Evolutionary conservation across 768 basidiomycete species (phyloP).

Genomic region (Termitomyces sp.): DNA sequence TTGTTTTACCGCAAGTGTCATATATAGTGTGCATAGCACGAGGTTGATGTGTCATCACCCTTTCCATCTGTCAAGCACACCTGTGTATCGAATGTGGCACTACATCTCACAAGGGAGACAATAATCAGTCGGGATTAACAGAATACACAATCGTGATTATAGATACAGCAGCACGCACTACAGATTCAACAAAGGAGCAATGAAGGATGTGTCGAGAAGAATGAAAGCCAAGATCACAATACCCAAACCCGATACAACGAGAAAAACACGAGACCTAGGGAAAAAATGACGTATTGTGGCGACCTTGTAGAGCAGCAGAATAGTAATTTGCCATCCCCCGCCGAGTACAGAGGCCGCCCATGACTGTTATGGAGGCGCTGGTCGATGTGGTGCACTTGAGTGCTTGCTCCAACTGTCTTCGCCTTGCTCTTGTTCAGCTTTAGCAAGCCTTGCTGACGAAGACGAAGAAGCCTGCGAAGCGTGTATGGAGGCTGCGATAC

Average conservation of each 20-base stretch:
- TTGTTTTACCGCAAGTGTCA: no score
- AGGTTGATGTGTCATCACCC: background rate
- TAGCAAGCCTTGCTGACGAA: background rate
- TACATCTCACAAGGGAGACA: background rate
- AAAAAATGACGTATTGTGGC: background rate
- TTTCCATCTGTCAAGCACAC: background rate
- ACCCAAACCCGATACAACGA: conserved; percentile 4
- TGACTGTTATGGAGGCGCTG: conserved; percentile 6
- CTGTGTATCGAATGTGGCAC: background rate
- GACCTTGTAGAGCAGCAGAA: conserved; percentile 8
- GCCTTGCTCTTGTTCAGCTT: background rate
- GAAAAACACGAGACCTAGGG: background rate
- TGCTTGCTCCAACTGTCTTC: background rate
- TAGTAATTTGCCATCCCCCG: conserved; percentile 2
- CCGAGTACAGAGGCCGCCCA: conserved; percentile 7
- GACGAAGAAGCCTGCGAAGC: conserved; percentile 1
- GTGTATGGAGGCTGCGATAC: conserved; percentile 5
- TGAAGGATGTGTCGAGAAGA: background rate
- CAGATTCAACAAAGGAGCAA: background rate
- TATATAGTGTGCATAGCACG: no score
- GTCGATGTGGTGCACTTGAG: background rate
- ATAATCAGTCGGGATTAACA: background rate
- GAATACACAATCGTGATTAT: conserved; percentile 4
- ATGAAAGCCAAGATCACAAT: conserved; percentile 5
- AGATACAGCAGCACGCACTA: conserved; percentile 12